Conservation (phyloP, 768 basidiomycete genomes). For the Termitomyces sp. region DNA sequence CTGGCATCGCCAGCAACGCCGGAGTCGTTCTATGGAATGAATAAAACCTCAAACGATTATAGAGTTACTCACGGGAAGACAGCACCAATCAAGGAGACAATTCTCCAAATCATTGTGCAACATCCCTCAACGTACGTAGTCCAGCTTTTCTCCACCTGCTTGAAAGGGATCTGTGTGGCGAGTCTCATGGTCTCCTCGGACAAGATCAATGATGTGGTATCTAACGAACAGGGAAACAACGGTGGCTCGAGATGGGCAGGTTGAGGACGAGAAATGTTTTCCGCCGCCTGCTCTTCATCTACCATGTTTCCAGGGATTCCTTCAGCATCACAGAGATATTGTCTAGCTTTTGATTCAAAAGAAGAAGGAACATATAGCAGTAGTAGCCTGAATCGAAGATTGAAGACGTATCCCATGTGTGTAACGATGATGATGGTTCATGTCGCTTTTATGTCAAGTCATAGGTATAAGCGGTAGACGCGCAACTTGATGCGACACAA, state of each 20-base stretch:
- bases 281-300: neutral
- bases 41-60: neutral
- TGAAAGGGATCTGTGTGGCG: too few species aligned
- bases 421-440: too few species aligned
- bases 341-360: neutral
- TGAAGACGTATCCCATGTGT: neutral
- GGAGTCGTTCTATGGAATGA: neutral
- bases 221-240: neutral
- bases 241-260: neutral
- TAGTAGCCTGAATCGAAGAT: neutral
- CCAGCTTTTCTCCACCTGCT: neutral
- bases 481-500: too few species aligned
- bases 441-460: too few species aligned
- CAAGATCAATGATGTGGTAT: neutral
- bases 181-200: neutral
- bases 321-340: neutral
- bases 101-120: neutral
- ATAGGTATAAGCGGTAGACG: too few species aligned
- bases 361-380: neutral
- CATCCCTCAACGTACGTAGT: neutral
- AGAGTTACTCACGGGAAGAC: neutral
- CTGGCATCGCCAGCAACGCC: neutral
- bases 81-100: neutral
- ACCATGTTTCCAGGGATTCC: neutral
- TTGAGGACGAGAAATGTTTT: neutral